Percentiles rank a stretch among this genome's conserved stretches.
Evolutionary conservation across 768 basidiomycete genomes (phyloP).

Genomic region (Pisolithus tinctorius): DNA sequence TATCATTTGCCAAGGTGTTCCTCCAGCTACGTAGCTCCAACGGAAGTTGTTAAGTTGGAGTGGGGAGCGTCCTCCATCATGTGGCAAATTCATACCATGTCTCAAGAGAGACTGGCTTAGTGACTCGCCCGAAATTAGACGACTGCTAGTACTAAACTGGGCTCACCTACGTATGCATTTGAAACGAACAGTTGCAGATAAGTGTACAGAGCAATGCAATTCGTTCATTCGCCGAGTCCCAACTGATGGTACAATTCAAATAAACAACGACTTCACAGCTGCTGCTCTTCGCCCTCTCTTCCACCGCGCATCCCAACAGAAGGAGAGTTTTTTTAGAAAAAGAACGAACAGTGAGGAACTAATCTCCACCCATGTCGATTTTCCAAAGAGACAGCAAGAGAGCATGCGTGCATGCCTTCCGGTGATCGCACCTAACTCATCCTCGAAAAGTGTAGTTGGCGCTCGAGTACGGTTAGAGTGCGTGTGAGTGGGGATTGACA

Average conservation of each 20-base stretch:
- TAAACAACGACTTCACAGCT: constrained; percentile 16
- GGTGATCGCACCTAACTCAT: constrained; percentile 12
- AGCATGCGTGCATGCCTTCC: constrained; percentile 19
- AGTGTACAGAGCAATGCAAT: background rate
- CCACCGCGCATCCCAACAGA: constrained; percentile 18
- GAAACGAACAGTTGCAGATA: no score
- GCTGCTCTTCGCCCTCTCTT: constrained; percentile 8
- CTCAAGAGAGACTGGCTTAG: no score
- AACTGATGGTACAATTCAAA: constrained; percentile 14
- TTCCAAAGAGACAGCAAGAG: constrained; percentile 17
- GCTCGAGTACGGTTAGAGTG: constrained; percentile 2
- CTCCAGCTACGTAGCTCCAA: no score
- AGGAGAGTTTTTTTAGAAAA: background rate
- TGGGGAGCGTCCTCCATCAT: no score
- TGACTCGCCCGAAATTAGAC: no score
- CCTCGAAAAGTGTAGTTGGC: background rate
- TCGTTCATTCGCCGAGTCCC: background rate
- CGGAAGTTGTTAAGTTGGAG: no score
- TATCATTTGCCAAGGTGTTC: no score
- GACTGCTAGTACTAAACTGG: no score
- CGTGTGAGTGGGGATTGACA: background rate
- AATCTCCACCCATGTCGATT: constrained; percentile 15
- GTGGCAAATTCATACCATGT: no score
- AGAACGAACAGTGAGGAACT: background rate
- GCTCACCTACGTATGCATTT: no score